A percentile compares a stretch with the other conserved stretches of the same genome.
Evolutionary conservation across 257 asterid species (phyloP).

Genomic region (Marsdenia floribunda): DNA sequence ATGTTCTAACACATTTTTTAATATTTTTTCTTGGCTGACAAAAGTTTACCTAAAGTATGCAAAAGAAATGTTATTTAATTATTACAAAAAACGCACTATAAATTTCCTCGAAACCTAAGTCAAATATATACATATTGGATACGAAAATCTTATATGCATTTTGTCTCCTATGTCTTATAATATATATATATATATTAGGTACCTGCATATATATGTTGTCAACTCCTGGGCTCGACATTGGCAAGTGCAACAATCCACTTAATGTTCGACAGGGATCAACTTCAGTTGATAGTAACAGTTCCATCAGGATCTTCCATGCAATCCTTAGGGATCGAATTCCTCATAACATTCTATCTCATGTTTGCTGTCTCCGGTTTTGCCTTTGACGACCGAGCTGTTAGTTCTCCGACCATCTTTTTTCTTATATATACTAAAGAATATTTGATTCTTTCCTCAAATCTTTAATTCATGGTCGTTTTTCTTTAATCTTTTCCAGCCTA

Average conservation of each 20-base stretch:
- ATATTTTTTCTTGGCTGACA: too few relatives aligned
- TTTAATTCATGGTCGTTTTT: not conserved
- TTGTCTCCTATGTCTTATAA: too few relatives aligned
- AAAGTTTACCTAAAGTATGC: too few relatives aligned
- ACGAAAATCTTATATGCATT: too few relatives aligned
- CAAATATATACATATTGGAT: too few relatives aligned
- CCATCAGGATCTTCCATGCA: conserved; percentile 30
- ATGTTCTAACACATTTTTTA: too few relatives aligned
- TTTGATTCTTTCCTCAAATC: not conserved
- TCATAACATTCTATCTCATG: conserved; percentile 39
- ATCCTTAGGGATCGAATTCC: conserved; percentile 30
- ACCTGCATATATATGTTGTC: conserved; percentile 27
- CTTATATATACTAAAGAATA: not conserved
- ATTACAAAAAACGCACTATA: too few relatives aligned
- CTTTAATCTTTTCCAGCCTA: conserved; percentile 12
- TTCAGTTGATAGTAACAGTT: conserved; percentile 23
- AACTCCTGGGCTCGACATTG: conserved; percentile 28
- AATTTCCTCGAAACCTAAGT: too few relatives aligned
- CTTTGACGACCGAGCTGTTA: conserved; percentile 33
- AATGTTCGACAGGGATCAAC: conserved; percentile 20
- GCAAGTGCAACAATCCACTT: conserved; percentile 35
- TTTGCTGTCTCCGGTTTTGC: conserved; percentile 32
- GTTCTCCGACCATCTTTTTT: not conserved
- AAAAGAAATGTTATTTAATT: too few relatives aligned
- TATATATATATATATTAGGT: conserved; percentile 17